Conservation (phyloP, 495 filamentous ascomycete species). For the Hypoxylon cercidicola region DNA sequence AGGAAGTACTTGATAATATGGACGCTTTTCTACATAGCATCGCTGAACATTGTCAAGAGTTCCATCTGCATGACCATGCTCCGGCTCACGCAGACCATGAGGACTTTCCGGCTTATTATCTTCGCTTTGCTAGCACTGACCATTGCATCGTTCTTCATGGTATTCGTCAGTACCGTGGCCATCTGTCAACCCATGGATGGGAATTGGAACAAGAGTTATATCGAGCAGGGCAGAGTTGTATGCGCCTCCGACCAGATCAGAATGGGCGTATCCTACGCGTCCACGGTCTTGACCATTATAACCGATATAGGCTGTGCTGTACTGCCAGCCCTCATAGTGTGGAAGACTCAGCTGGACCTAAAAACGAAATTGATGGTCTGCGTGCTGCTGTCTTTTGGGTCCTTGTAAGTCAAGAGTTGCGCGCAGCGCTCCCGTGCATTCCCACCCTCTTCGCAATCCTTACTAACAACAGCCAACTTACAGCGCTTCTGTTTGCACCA, state of each 20-base stretch:
- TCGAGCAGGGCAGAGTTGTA: slow-evolving; percentile 6
- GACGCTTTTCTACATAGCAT: slow-evolving; percentile 21
- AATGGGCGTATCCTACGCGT: slow-evolving; percentile 12
- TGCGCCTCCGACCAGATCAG: slow-evolving; percentile 2
- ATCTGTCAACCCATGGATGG: slow-evolving; percentile 19
- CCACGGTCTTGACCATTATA: slow-evolving; percentile 13
- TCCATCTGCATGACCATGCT: slow-evolving; percentile 38
- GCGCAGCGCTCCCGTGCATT: no score
- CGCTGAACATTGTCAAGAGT: slow-evolving; percentile 29
- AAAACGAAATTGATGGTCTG: slow-evolving; percentile 24
- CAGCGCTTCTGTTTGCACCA: slow-evolving; percentile 36
- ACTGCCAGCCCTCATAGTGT: slow-evolving; percentile 32
- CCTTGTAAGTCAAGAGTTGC: slow-evolving; percentile 14
- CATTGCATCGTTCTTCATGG: slow-evolving; percentile 10
- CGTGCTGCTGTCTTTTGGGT: slow-evolving; percentile 34
- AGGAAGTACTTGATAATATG: slow-evolving; percentile 33
- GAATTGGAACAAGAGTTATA: slow-evolving; percentile 19
- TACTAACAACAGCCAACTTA: background rate
- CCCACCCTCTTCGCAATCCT: background rate
- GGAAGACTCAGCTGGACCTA: slow-evolving; percentile 29
- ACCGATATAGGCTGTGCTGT: slow-evolving; percentile 35
- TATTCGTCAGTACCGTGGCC: slow-evolving; percentile 15
- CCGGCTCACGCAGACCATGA: slow-evolving; percentile 23
- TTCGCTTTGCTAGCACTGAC: slow-evolving; percentile 11
- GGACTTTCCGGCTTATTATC: slow-evolving; percentile 17